Evolutionary conservation across 306 rosid species (phyloP), one percentile per base, ranked within the genome.

Genomic region (Neltuma alba): DNA sequence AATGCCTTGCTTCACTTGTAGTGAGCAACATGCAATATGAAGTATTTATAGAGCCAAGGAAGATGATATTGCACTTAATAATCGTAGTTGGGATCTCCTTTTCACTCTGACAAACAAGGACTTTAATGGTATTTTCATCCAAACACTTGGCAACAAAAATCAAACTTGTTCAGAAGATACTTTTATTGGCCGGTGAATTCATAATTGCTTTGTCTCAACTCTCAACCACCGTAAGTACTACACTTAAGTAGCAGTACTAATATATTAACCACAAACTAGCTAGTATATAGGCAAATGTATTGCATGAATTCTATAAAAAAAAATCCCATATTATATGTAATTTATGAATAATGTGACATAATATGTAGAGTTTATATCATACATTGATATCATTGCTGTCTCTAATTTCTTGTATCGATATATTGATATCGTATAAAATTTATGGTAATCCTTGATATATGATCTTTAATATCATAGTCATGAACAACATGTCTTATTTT

Each of bases 91-190:
- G 23, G 41, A 62, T 14, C 41, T 62, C 13, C 16, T 20, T 33
- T 31, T 62, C 41, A 31, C 13, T 62, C 6, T 15, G 23, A 7
- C 36, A 81, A 82, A 87, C 41, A 67, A 1, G 68, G 78, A 15
- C n/a, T 66, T 25, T 16, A 5, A 48, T 16, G 61, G 66, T 55
- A 74, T 45, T 38, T 37, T 54, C 27, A 10, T 75, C 50, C 5
- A 75, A 75, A 65, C 79, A 76, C 31, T 66, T 72, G 61, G 66
- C 74, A 33, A 44, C 68, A 81, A 71, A 7, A 10, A 79, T 86
- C 92, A 90, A 88, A 89, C 83, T 67, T 8, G 45, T 55, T 48
- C 63, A 34, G 80, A 80, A 80, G 75, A 82, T 13, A 33, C 18
- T 13, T 18, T 44, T 48, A 67, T 40, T 34, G 76, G 88, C 84